phyloP scores from a whole-genome alignment of 139 green algal genomes.

The Picochlorum sp. region DNA sequence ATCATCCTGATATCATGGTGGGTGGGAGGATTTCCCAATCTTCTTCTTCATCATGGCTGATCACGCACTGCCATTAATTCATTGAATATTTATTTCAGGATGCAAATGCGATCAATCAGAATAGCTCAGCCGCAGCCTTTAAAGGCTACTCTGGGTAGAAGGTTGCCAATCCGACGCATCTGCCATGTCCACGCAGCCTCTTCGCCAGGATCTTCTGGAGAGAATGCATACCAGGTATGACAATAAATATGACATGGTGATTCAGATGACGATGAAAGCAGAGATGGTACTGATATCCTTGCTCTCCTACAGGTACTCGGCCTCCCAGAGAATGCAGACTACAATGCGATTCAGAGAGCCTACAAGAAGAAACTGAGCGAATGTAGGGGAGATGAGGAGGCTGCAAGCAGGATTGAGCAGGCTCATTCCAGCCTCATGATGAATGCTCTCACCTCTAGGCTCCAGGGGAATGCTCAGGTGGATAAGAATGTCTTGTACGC shows the following conservation, averaged over 20 bases:
- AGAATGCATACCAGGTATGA: slow-evolving; percentile 29
- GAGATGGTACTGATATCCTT: background rate
- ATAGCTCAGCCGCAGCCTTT: slow-evolving; percentile 3
- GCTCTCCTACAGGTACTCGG: slow-evolving; percentile 40
- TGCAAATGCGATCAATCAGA: slow-evolving; percentile 5
- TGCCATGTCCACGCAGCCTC: background rate
- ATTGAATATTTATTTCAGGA: background rate
- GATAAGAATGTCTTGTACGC: slow-evolving; percentile 45
- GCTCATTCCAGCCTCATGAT: slow-evolving; percentile 54
- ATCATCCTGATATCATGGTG: too few species aligned
- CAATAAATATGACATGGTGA: background rate
- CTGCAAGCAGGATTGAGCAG: slow-evolving; percentile 30
- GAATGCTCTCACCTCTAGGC: slow-evolving; percentile 28
- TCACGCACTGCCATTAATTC: too few species aligned
- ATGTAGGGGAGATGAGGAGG: slow-evolving; percentile 25
- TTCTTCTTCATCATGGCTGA: too few species aligned
- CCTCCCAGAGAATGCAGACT: slow-evolving; percentile 27
- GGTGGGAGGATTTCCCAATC: too few species aligned
- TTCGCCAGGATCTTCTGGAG: slow-evolving; percentile 1
- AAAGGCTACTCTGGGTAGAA: background rate
- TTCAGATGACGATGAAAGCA: slow-evolving; percentile 4
- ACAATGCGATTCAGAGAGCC: slow-evolving; percentile 28
- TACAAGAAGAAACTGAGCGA: slow-evolving; percentile 39
- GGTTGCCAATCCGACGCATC: background rate
- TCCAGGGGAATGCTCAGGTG: slow-evolving; percentile 35